phyloP scores from a whole-genome alignment of 2,329 filamentous ascomycete genomes.

The Dryadomyces sulphureus region DNA sequence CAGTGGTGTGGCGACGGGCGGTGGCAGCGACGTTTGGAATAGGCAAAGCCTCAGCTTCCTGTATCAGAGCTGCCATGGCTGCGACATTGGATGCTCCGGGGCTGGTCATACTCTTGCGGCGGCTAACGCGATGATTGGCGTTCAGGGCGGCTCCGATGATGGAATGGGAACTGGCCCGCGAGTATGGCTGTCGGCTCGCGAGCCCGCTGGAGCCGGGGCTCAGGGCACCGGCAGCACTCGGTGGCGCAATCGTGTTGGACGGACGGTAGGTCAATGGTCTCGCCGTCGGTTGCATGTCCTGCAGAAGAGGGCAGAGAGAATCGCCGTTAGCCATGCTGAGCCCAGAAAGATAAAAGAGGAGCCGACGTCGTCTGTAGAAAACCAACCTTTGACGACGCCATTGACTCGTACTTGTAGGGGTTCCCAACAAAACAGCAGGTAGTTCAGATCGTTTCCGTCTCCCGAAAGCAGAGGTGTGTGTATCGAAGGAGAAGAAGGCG shows the following conservation, averaged over 20 bases:
- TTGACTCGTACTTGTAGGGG: conserved; percentile 10
- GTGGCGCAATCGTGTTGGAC: conserved; percentile 40
- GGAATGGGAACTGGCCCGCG: conserved; percentile 69
- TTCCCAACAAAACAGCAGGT: background rate
- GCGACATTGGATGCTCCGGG: conserved; percentile 56
- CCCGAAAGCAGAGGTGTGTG: too few relatives aligned
- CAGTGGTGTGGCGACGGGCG: conserved; percentile 45
- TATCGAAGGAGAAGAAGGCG: background rate
- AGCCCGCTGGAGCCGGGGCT: conserved; percentile 39
- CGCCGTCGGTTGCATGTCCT: conserved; percentile 52
- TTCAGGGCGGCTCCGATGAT: conserved; percentile 54
- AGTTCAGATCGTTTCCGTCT: background rate
- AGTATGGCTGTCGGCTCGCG: conserved; percentile 45
- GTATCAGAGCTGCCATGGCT: conserved; percentile 58
- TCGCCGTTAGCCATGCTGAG: background rate
- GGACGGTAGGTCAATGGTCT: conserved; percentile 52
- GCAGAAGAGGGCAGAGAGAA: background rate
- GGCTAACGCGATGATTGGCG: conserved; percentile 70
- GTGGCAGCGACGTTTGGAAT: conserved; percentile 29
- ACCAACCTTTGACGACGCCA: conserved; percentile 17
- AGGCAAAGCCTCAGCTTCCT: conserved; percentile 46
- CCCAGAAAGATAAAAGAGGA: too few relatives aligned
- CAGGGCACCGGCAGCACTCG: conserved; percentile 22
- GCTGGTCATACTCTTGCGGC: conserved; percentile 84
- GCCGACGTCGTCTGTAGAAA: too few relatives aligned